Conservation (phyloP, 2,329 filamentous ascomycete genomes). For the Exophiala aquamarina region DNA sequence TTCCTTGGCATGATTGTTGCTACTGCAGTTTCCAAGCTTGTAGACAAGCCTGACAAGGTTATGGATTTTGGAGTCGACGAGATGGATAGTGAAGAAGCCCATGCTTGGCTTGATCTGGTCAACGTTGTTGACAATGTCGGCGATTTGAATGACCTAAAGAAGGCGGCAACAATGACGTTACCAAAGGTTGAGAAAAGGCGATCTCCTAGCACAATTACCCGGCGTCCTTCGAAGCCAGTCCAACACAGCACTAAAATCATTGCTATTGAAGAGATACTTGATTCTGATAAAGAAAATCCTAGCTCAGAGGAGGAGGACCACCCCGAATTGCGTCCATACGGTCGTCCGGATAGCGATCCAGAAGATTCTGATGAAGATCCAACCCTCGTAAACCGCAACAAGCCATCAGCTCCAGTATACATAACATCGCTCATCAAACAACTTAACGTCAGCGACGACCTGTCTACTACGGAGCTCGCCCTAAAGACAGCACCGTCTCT, state of each 20-base stretch:
- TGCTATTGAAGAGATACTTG: conserved; percentile 63
- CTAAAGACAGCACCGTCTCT: conserved; percentile 73
- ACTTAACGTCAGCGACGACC: conserved; percentile 74
- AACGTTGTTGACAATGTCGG: conserved; percentile 64
- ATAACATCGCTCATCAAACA: conserved; percentile 30
- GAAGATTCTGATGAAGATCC: conserved; percentile 94
- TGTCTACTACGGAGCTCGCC: conserved; percentile 79
- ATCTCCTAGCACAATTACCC: conserved; percentile 1
- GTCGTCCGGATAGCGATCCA: conserved; percentile 81
- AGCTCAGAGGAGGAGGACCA: conserved; percentile 50
- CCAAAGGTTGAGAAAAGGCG: conserved; percentile 20
- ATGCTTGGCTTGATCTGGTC: conserved; percentile 71
- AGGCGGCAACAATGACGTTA: conserved; percentile 15
- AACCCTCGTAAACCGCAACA: conserved; percentile 79
- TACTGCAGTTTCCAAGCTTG: conserved; percentile 66
- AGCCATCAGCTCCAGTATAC: conserved; percentile 75
- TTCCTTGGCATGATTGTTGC: conserved; percentile 89
- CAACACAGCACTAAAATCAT: conserved; percentile 45
- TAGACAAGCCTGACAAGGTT: conserved; percentile 65
- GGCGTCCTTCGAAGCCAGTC: conserved; percentile 17
- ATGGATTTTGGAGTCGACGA: conserved; percentile 86
- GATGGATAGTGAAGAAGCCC: conserved; percentile 68
- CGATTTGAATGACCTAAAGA: conserved; percentile 29
- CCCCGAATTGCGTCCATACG: conserved; percentile 72
- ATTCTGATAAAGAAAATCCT: conserved; percentile 51